These are phyloP conservation scores for Amyloporia xantha DNA, from an alignment of 768 basidiomycete species.

Conservation along the genomic window DNA sequence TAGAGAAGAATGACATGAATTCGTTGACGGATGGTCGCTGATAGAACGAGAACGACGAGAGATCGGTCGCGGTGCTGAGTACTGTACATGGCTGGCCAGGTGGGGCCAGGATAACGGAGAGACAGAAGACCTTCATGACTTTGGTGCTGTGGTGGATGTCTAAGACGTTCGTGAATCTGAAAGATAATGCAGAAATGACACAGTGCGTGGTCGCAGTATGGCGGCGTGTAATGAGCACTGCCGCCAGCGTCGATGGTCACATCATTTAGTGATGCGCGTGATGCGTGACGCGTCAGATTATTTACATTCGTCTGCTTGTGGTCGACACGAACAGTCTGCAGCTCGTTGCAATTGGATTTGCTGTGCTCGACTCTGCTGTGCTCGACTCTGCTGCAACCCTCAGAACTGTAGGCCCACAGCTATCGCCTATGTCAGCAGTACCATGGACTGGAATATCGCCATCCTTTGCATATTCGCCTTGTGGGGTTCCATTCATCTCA, in stretches of 20 bases:
- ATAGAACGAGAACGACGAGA: slow-evolving; percentile 92
- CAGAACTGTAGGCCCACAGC: no score
- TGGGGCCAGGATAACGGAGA: slow-evolving; percentile 67
- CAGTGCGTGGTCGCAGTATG: neutral
- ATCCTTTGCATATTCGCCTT: neutral
- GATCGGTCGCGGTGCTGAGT: slow-evolving; percentile 67
- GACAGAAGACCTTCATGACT: slow-evolving; percentile 85
- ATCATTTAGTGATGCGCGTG: neutral
- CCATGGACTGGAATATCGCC: neutral
- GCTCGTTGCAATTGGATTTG: no score
- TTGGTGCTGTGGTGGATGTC: no score
- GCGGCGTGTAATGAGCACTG: neutral
- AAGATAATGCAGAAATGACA: neutral
- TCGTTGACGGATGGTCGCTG: slow-evolving; percentile 82
- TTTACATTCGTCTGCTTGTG: no score
- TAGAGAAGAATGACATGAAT: slow-evolving; percentile 91
- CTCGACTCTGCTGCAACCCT: no score
- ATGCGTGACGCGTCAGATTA: no score
- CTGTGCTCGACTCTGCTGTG: no score
- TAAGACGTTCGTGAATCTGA: neutral
- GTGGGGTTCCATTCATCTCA: slow-evolving; percentile 9
- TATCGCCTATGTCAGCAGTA: no score
- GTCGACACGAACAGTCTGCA: no score
- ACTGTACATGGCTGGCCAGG: slow-evolving; percentile 55
- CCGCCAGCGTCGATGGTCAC: neutral